Evolutionary conservation across 495 filamentous ascomycete genomes (phyloP), one percentile per base, ranked within the genome.

Genomic region (Bacidia gigantensis): DNA sequence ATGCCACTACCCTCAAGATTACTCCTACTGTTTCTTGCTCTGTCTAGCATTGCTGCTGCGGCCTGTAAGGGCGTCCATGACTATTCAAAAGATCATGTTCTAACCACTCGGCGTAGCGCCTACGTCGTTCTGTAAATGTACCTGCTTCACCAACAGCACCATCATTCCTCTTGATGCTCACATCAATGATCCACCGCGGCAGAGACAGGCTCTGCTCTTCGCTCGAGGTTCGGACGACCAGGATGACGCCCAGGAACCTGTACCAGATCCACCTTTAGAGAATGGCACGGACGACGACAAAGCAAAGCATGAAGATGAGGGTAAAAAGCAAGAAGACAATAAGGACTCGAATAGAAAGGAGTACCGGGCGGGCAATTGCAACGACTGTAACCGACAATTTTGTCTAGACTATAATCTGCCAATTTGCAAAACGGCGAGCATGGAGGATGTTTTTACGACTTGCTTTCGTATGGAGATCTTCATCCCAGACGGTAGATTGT

Each of bases 51-150:
- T n/a, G n/a, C n/a, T n/a, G n/a, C n/a, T n/a, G n/a, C n/a, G n/a
- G n/a, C n/a, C n/a, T n/a, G n/a, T n/a, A n/a, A n/a, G n/a, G n/a
- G n/a, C n/a, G n/a, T n/a, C n/a, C n/a, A n/a, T 39, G 32, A 39
- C 32, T n/a, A n/a, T 39, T n/a, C 32, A 10, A 18, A 20, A 10
- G 26, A 43, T 57, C 14, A 42, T 14, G 21, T 49, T 18, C 18
- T 49, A 11, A 39, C 61, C 0, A 40, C 60, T 12, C 50, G 64
- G 14, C 48, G n/a, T 35, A 58, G 58, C 65, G 11, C 70, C 87
- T 17, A 84, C 84, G 21, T 86, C 87, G 29, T 97, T 95, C 71
- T 98, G 92, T 80, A 98, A 96, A 83, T 98, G 92, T 68, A 94
- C 84, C 52, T 97, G 92, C 70, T 84, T 84, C 72, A 77, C 78